A percentile compares a stretch with the other conserved stretches of the same genome.
Conservation (phyloP, 495 filamentous ascomycete genomes). For the Lasiosphaeriaceae sp. region DNA sequence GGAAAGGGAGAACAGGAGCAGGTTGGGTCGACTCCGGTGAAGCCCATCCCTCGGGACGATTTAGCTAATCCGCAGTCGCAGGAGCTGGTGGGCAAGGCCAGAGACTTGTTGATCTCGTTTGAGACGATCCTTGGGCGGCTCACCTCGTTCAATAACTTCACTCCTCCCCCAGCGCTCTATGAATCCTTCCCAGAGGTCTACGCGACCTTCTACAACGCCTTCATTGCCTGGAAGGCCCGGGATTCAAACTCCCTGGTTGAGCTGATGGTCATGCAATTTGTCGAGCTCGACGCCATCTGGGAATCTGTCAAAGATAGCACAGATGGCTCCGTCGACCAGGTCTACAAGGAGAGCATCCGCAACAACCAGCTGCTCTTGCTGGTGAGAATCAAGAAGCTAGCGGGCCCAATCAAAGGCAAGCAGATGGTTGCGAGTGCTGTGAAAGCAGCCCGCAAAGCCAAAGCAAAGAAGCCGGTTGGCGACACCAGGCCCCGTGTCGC, state of each 20-base stretch:
- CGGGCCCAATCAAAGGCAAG: constrained; percentile 77
- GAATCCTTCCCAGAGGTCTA: constrained; percentile 67
- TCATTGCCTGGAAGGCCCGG: constrained; percentile 90
- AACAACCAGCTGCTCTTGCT: constrained; percentile 90
- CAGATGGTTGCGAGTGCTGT: constrained; percentile 79
- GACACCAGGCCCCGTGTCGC: constrained; percentile 66
- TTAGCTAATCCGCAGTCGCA: constrained; percentile 56
- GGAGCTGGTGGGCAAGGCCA: constrained; percentile 83
- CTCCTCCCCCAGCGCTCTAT: constrained; percentile 55
- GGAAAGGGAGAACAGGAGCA: constrained; percentile 72
- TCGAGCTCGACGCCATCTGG: constrained; percentile 93
- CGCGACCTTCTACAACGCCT: constrained; percentile 81
- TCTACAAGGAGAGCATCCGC: constrained; percentile 88
- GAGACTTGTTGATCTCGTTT: constrained; percentile 77
- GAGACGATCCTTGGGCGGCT: constrained; percentile 67
- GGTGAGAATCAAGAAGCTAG: constrained; percentile 83
- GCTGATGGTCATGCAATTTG: constrained; percentile 93
- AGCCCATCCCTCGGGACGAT: constrained; percentile 47
- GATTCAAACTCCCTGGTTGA: constrained; percentile 87
- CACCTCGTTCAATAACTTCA: constrained; percentile 48
- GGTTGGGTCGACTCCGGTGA: constrained; percentile 41
- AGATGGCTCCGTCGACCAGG: constrained; percentile 77
- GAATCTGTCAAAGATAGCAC: constrained; percentile 91
- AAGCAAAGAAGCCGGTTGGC: constrained; percentile 64
- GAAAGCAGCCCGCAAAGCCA: constrained; percentile 68